Base-by-base conservation (phyloP, 2,329 filamentous ascomycete species). In the Trichoderma cornu-damae region DNA sequence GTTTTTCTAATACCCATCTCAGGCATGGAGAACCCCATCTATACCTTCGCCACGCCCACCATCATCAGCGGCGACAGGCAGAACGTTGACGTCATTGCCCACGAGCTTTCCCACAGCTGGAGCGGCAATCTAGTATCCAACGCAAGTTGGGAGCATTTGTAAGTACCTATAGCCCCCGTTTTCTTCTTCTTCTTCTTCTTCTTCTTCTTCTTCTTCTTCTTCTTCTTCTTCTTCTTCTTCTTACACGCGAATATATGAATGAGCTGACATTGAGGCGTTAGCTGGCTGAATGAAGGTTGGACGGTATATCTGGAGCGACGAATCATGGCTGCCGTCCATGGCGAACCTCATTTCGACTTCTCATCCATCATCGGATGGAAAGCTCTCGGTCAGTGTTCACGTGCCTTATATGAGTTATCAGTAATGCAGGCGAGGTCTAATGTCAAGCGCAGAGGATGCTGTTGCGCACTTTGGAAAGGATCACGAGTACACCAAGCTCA, bases 361-460 rank as follows among this genome's bases (percentile, higher is more conserved):
- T 95, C 89, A 7, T 87, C 93, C 62, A 96, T 97, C 63, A 95
- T 96, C 62, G 94, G 94, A 59, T 97, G 93, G 93, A 94, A 96
- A 69, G 83, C 87, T 2, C 82, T 96, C 16, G 81, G 80, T 83
- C 68, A 57, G 75, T 49, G 9, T 11, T n/a, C 4, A 7, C 14
- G 6, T 2, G n/a, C 5, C 14, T 30, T 43, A n/a, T 51, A 18
- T 16, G 16, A 44, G 5, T 5, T 38, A 9, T 34, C 3, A 14
- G 3, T 28, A 22, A 38, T 16, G 12, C 20, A 50, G n/a, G 3
- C 22, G 16, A 8, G 11, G 28, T 54, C 65, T 58, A 64, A 59
- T 22, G 54, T 58, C 59, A 49, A 35, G 64, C 22, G 60, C 9
- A 82, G 83, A 88, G 73, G 91, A 96, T 66, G 84, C 89, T 5